Evolutionary conservation across 805 yeast species (phyloP), one percentile per base, ranked within the genome.

Genomic region (Starmerella floris): DNA sequence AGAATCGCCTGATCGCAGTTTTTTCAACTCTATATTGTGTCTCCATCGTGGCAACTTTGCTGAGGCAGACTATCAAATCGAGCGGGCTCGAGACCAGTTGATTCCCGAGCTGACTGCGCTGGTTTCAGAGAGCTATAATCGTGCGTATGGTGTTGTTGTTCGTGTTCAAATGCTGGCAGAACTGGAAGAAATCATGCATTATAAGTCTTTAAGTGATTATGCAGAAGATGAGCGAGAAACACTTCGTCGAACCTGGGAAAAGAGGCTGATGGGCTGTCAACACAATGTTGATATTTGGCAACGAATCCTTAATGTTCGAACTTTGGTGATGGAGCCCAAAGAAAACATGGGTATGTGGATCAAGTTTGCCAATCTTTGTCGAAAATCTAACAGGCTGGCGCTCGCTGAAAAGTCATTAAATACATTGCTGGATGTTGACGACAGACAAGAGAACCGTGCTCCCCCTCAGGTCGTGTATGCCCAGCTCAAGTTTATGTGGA

Each of bases 231-330:
- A 51, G 9, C 74, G 91, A 51, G 72, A 68, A 6, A 74, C 76
- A 15, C 79, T 91, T 72, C 71, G 94, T 52, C 76, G 79, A 52
- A 88, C 97, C 0, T 93, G 98, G 98, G 84, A 83, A 56, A 82
- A 83, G 40, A 73, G 99, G 54, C 66, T 91, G 39, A 65, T 83
- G 46, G 97, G 97, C 1, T 85, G 96, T 57, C 98, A 91, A 63
- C 72, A 91, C 53, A 91, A 91, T 63, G 97, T 91, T 40, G 99
- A 91, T 63, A 85, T 87, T n/a, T 91, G 99, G 98, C 96, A 88
- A 60, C 70, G 96, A 56, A 79, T 91, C 76, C 69, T 91, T 46
- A 83, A 87, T 58, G 95, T 88, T 2, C 71, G 98, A 43, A 88
- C 96, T 0, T 68, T 91, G 37, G 97, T 91, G 13, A 82, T 91